Evolutionary conservation across 495 filamentous ascomycete species (phyloP).

Genomic region (Halenospora varia): DNA sequence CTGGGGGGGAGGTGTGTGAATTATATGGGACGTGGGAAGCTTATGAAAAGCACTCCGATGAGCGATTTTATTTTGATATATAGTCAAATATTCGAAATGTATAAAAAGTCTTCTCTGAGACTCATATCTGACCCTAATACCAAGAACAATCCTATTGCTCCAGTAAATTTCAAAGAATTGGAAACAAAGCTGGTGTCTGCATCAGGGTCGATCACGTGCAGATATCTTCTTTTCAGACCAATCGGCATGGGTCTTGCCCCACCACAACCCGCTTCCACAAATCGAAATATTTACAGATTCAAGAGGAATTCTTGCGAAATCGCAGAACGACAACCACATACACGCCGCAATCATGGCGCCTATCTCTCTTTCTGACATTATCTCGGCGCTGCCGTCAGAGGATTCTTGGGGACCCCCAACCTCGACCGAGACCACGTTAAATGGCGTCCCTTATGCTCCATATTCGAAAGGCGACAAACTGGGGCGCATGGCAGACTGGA

Average conservation of each 20-base stretch:
- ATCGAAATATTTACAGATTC: slow-evolving; percentile 19
- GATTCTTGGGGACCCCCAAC: slow-evolving; percentile 86
- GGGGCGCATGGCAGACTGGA: slow-evolving; percentile 99
- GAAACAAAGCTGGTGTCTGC: not conserved
- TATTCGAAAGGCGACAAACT: slow-evolving; percentile 99
- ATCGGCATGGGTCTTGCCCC: not conserved
- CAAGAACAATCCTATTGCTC: no score
- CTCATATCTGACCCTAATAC: no score
- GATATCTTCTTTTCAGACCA: not conserved
- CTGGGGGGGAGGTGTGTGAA: not conserved
- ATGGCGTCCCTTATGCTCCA: slow-evolving; percentile 93
- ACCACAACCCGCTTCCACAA: slow-evolving; percentile 5
- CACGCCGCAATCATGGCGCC: slow-evolving; percentile 26
- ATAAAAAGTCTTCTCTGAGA: no score
- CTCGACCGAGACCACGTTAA: slow-evolving; percentile 76
- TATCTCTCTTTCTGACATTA: slow-evolving; percentile 47
- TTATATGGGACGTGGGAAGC: not conserved
- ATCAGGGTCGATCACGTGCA: not conserved
- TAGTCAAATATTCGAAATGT: no score
- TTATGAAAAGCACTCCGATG: not conserved
- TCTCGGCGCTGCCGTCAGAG: slow-evolving; percentile 48
- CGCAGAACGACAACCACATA: slow-evolving; percentile 1
- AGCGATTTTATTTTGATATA: not conserved
- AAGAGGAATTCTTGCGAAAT: not conserved
- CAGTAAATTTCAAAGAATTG: not conserved